These are phyloP conservation scores for Suillus sp. DNA, from an alignment of 768 basidiomycete species.

Conservation along the genomic window DNA sequence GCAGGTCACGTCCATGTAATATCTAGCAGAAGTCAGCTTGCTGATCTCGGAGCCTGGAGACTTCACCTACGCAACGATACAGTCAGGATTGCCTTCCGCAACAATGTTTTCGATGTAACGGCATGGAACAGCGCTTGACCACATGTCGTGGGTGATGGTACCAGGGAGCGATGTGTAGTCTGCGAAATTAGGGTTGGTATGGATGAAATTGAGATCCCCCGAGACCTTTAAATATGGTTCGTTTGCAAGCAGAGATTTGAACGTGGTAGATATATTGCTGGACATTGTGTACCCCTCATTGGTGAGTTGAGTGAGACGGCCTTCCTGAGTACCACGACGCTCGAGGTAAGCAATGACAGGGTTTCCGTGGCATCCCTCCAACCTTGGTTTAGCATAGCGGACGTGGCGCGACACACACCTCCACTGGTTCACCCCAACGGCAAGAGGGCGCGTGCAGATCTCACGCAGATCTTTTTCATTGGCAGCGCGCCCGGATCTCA, in stretches of 20 bases:
- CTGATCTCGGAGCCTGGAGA: too few relatives aligned
- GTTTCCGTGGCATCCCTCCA: conserved; percentile 86
- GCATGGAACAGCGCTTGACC: conserved; percentile 94
- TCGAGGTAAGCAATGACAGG: conserved; percentile 92
- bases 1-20: conserved; percentile 99
- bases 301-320: conserved; percentile 73
- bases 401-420: too few relatives aligned
- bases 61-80: too few relatives aligned
- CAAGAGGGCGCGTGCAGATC: too few relatives aligned
- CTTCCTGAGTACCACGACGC: conserved; percentile 83
- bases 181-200: conserved; percentile 97
- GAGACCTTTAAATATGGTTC: conserved; percentile 95
- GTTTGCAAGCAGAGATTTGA: conserved; percentile 87
- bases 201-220: conserved; percentile 98
- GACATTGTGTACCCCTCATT: conserved; percentile 88
- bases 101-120: conserved; percentile 88
- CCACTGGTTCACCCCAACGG: too few relatives aligned
- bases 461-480: too few relatives aligned
- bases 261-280: conserved; percentile 59
- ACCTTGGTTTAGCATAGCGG: too few relatives aligned
- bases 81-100: conserved; percentile 47
- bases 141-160: conserved; percentile 98
- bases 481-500: too few relatives aligned
- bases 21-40: conserved; percentile 46
- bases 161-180: conserved; percentile 90